Percentiles rank a stretch among this genome's conserved stretches.
Evolutionary conservation across 2,329 filamentous ascomycete species (phyloP).

Genomic region (Diaporthe longicolla): DNA sequence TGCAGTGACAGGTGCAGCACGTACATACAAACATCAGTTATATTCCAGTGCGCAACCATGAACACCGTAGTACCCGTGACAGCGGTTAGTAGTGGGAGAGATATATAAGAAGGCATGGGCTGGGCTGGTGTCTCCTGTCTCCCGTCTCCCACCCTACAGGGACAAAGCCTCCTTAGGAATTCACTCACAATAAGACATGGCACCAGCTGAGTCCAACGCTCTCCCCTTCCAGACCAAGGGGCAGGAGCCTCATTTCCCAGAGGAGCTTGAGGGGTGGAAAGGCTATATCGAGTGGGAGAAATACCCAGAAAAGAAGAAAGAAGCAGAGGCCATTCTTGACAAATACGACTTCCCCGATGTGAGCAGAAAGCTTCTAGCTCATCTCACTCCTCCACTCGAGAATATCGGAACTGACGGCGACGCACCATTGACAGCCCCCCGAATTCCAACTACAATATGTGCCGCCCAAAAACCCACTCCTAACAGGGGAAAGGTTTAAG

Average conservation of each 20-base stretch:
- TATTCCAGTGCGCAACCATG: constrained; percentile 11
- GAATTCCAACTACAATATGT: constrained; percentile 71
- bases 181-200: constrained; percentile 12
- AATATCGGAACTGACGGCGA: constrained; percentile 42
- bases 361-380: constrained; percentile 19
- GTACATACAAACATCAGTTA: not conserved
- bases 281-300: constrained; percentile 79
- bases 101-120: constrained; percentile 13
- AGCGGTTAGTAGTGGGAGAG: not conserved
- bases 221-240: constrained; percentile 35
- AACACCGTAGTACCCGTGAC: not conserved
- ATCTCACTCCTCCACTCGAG: not conserved
- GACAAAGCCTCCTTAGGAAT: not conserved
- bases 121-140: too few species aligned
- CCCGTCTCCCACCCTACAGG: not conserved
- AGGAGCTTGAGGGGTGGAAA: constrained; percentile 52
- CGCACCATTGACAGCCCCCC: constrained; percentile 53
- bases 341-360: constrained; percentile 63
- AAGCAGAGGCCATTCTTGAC: constrained; percentile 68
- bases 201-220: constrained; percentile 35
- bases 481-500: constrained; percentile 70
- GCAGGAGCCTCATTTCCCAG: constrained; percentile 35
- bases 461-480: constrained; percentile 69
- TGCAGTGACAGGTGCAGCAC: constrained; percentile 8
- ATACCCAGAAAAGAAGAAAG: constrained; percentile 76